Percentiles rank a stretch among this genome's conserved stretches.
Conservation (phyloP, 441 rosid genomes). For the Populus hybrid region DNA sequence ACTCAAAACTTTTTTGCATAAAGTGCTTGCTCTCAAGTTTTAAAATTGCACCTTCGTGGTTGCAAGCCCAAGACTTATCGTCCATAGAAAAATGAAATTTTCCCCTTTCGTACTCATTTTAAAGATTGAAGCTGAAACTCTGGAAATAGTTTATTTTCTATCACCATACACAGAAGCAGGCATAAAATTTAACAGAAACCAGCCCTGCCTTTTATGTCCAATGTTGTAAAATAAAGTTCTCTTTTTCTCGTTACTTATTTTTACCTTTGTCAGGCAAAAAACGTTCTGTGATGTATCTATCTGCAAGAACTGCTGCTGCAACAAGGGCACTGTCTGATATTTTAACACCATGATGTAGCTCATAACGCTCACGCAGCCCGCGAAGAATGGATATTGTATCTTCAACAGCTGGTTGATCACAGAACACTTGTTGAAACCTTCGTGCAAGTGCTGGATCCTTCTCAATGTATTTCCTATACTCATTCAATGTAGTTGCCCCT, state of each 20-base stretch:
- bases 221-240: neutral
- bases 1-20: too few relatives aligned
- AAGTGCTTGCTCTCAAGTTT: too few relatives aligned
- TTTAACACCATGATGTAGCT: constrained; percentile 74
- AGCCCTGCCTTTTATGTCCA: neutral
- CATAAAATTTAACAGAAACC: neutral
- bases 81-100: neutral
- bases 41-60: too few relatives aligned
- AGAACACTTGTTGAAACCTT: constrained; percentile 75
- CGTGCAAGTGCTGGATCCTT: constrained; percentile 81
- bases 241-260: neutral
- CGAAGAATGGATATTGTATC: constrained; percentile 70
- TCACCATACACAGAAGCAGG: neutral
- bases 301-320: constrained; percentile 67
- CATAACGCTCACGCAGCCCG: constrained; percentile 67
- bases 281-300: constrained; percentile 70
- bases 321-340: constrained; percentile 77
- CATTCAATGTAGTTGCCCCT: constrained; percentile 74
- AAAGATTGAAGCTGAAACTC: too few relatives aligned
- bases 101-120: too few relatives aligned
- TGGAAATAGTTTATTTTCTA: neutral
- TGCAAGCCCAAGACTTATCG: neutral
- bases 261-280: constrained; percentile 95
- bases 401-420: constrained; percentile 73
- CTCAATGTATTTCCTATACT: constrained; percentile 75